Evolutionary conservation across 345 rosid genomes (phyloP).

Genomic region (Sapria himalayana): DNA sequence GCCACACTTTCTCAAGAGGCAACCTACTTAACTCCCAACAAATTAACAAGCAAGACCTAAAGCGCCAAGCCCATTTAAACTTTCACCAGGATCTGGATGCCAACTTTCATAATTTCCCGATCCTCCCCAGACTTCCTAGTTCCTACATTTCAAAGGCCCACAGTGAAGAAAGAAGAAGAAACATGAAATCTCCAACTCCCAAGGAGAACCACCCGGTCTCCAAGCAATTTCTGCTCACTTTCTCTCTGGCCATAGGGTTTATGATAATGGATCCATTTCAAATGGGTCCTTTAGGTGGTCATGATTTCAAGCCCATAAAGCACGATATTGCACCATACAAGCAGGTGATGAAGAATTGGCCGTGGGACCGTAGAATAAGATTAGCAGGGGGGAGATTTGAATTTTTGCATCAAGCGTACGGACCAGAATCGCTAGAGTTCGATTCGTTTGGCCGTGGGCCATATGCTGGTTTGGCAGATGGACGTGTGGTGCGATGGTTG

Average conservation of each 20-base stretch:
- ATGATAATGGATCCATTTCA: conserved; percentile 46
- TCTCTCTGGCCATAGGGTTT: conserved; percentile 36
- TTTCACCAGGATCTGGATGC: no score
- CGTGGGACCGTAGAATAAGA: conserved; percentile 47
- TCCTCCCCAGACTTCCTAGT: no score
- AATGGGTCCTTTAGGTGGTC: conserved; percentile 56
- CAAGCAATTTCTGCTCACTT: conserved; percentile 20
- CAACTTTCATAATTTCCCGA: no score
- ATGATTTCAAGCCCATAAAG: conserved; percentile 60
- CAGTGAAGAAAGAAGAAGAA: no score
- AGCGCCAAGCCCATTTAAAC: no score
- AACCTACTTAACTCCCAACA: no score
- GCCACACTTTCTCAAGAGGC: no score
- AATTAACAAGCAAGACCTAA: no score
- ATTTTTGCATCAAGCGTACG: conserved; percentile 56
- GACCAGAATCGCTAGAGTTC: conserved; percentile 89
- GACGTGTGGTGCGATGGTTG: conserved; percentile 91
- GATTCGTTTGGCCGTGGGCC: conserved; percentile 71
- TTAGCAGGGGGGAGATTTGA: conserved; percentile 48
- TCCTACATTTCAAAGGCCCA: no score
- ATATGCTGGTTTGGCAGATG: conserved; percentile 75
- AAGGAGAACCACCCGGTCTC: no score
- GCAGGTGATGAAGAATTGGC: conserved; percentile 73
- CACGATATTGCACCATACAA: conserved; percentile 77
- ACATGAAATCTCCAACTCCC: no score